Evolutionary conservation across 163 green algal genomes (phyloP).

Genomic region (Picocystis sp.): DNA sequence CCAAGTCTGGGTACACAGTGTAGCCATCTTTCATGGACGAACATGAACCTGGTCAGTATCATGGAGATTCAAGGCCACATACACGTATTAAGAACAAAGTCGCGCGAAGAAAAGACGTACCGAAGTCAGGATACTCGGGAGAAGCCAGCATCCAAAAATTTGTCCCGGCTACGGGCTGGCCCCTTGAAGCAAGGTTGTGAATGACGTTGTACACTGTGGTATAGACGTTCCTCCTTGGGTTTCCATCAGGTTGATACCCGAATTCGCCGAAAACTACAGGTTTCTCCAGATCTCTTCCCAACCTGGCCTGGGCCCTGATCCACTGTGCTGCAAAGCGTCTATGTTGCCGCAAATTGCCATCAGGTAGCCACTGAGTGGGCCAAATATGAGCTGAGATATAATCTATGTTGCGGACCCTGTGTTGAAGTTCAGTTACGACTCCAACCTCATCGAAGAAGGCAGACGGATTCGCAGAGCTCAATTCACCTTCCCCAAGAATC

Average conservation of each 20-base stretch:
- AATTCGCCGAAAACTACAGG: slow-evolving; percentile 14
- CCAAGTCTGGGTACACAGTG: too few relatives aligned
- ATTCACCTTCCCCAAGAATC: slow-evolving; percentile 10
- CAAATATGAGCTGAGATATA: slow-evolving; percentile 9
- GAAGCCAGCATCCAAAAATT: too few relatives aligned
- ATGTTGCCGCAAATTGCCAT: neutral
- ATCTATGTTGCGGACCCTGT: slow-evolving; percentile 12
- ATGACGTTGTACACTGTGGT: too few relatives aligned
- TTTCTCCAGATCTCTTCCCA: slow-evolving; percentile 7
- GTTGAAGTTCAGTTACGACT: slow-evolving; percentile 1
- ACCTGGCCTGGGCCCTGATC: slow-evolving; percentile 5
- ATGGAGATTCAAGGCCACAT: too few relatives aligned
- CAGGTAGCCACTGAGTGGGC: slow-evolving; percentile 8
- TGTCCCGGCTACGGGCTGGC: too few relatives aligned
- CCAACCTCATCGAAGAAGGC: neutral
- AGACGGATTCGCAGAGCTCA: neutral
- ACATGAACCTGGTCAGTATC: too few relatives aligned
- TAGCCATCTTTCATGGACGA: too few relatives aligned
- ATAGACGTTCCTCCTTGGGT: too few relatives aligned
- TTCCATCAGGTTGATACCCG: neutral
- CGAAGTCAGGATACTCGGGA: too few relatives aligned
- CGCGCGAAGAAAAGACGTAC: too few relatives aligned
- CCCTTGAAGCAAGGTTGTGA: too few relatives aligned
- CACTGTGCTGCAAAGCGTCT: slow-evolving; percentile 5
- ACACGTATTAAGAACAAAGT: too few relatives aligned